phyloP scores from a whole-genome alignment of 2,329 filamentous ascomycete genomes.

The Aspergillus amoenus region DNA sequence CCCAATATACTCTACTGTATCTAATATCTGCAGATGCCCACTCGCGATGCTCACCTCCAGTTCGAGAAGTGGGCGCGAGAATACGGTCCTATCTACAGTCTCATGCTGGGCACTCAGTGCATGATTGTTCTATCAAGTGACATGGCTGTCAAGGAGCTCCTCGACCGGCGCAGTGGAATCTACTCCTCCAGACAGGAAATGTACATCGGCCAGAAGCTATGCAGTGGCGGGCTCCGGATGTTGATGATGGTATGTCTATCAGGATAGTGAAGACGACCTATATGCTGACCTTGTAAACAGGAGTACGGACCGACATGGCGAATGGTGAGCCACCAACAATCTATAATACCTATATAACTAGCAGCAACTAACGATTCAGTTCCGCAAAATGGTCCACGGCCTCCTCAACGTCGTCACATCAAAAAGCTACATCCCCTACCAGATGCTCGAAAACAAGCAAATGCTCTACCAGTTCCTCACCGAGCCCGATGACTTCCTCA shows the following conservation, averaged over 20 bases:
- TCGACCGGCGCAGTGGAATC: conserved; percentile 52
- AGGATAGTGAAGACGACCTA: background rate
- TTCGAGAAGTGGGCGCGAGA: conserved; percentile 46
- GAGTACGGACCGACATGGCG: conserved; percentile 1
- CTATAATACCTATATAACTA: background rate
- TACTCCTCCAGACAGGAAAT: conserved; percentile 51
- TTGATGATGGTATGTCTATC: conserved; percentile 31
- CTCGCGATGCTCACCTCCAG: background rate
- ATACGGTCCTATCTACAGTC: conserved; percentile 53
- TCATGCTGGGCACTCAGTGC: conserved; percentile 51
- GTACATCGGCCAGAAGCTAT: conserved; percentile 44
- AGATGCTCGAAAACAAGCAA: conserved; percentile 56
- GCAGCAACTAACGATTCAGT: conserved; percentile 3
- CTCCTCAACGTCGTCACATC: conserved; percentile 50
- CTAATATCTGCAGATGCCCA: background rate
- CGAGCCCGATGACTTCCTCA: conserved; percentile 41
- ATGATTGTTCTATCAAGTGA: conserved; percentile 51
- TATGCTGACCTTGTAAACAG: background rate
- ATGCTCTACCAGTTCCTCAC: conserved; percentile 51
- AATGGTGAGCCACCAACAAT: background rate
- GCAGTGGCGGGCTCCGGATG: conserved; percentile 28
- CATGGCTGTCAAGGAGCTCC: conserved; percentile 50
- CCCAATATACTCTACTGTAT: background rate
- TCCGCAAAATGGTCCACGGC: conserved; percentile 42
- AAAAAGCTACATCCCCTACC: conserved; percentile 54